Base-by-base conservation (phyloP, 2,329 filamentous ascomycete genomes). In the Coniochaeta sp. region DNA sequence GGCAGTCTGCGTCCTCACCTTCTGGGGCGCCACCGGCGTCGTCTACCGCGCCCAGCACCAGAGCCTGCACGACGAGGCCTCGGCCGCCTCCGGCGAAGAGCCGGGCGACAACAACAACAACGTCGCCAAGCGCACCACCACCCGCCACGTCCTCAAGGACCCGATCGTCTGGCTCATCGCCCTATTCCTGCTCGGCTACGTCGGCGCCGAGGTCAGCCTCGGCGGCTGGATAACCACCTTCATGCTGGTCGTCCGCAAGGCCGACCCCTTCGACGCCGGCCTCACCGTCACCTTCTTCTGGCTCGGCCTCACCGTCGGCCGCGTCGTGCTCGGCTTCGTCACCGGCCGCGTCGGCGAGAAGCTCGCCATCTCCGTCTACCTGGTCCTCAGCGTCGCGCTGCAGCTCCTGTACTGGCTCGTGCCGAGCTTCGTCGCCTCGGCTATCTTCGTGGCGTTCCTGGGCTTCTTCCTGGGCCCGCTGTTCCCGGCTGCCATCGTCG, bases 161-260 rank as follows among this genome's bases (percentile, higher is more conserved):
- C 77, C 77, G 55, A 80, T 89, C 0, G 86, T 87, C 1, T 91
- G 89, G 88, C 75, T 89, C n/a, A 84, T 83, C 63, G 80, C 89
- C 0, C 63, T 88, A 0, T 95, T 93, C 72, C 76, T 93, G 24
- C 81, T 95, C 12, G 83, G 84, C 34, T 93, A 93, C 67, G 87
- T 93, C 0, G 90, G 91, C 8, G 79, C 86, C 1, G 90, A 95
- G 71, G 88, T 90, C 52, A 86, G 87, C 0, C 79, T 93, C 0
- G 89, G 89, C 22, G 90, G 90, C 6, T 95, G 90, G 91, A 89
- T 95, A 60, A 88, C 92, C 58, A 86, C 87, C 6, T 93, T 95
- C 71, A 93, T 95, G 89, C 86, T 91, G 28, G 81, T 85, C 36
- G 86, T 91, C 6, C 83, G 91, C 6, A 72, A 86, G n/a, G 89